phyloP scores from a whole-genome alignment of 257 asterid species.

The Fraxinus americana region DNA sequence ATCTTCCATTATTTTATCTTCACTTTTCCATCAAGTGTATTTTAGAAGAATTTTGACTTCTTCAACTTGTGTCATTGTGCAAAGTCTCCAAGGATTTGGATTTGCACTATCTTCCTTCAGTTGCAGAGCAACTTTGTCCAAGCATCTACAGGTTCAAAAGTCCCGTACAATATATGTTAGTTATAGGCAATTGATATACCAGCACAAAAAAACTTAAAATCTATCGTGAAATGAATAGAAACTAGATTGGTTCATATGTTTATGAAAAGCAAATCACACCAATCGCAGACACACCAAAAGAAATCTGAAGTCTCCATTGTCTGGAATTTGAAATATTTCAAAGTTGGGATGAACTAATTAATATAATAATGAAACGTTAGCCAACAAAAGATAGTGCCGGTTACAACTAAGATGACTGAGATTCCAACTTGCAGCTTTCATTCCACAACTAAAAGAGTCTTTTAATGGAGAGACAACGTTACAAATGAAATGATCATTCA shows the following conservation, averaged over 20 bases:
- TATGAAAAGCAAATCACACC: too few relatives aligned
- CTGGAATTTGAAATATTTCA: background rate
- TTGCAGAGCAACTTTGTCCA: slow-evolving; percentile 65
- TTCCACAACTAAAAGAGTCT: background rate
- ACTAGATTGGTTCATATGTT: too few relatives aligned
- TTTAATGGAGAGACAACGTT: background rate
- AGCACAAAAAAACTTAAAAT: too few relatives aligned
- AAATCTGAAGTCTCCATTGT: background rate
- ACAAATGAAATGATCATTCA: background rate
- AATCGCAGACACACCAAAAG: too few relatives aligned
- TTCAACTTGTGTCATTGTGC: slow-evolving; percentile 97
- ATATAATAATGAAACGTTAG: background rate
- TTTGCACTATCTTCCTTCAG: slow-evolving; percentile 76
- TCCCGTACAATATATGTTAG: background rate
- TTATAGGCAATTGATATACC: too few relatives aligned
- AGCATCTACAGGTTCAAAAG: background rate
- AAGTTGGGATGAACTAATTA: background rate
- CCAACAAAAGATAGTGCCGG: background rate
- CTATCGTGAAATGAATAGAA: too few relatives aligned
- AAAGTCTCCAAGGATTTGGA: slow-evolving; percentile 84
- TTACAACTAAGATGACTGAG: background rate
- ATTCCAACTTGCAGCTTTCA: background rate
- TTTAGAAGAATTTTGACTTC: slow-evolving; percentile 86
- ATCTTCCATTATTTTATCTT: too few relatives aligned
- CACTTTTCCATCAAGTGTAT: background rate